These are phyloP conservation scores for Dendrobium nobile DNA, from an alignment of 106 monocot species.

Conservation along the genomic window DNA sequence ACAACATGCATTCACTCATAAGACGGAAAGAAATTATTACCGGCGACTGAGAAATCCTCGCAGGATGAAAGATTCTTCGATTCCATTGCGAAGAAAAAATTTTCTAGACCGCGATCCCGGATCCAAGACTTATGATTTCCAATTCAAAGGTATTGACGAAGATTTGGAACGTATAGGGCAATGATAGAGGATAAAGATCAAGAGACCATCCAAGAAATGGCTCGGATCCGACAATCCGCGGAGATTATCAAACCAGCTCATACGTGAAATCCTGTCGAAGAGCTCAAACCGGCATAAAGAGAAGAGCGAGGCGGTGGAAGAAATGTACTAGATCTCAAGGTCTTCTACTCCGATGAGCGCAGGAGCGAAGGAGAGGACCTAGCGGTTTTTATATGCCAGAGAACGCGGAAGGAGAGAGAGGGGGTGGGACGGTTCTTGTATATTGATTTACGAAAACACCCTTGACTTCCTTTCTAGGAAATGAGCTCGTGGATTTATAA, in stretches of 20 bases:
- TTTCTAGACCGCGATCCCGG: neutral
- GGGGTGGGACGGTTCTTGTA: neutral
- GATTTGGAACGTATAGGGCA: slow-evolving; percentile 74
- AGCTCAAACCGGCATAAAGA: slow-evolving; percentile 53
- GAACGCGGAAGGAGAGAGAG: neutral
- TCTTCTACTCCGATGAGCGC: neutral
- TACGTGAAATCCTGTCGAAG: slow-evolving; percentile 28
- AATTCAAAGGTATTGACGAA: slow-evolving; percentile 3
- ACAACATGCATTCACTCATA: no score
- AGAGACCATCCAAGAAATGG: slow-evolving; percentile 72
- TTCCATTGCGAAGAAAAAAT: slow-evolving; percentile 35
- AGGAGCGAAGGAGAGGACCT: neutral
- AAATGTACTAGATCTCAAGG: neutral
- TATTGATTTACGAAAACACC: neutral
- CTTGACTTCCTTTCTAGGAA: neutral
- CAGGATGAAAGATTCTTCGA: slow-evolving; percentile 26
- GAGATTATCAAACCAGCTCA: slow-evolving; percentile 95
- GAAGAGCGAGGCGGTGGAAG: neutral
- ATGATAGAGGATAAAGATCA: slow-evolving; percentile 78
- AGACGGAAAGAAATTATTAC: slow-evolving; percentile 5
- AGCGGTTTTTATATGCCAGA: neutral
- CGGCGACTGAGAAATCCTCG: slow-evolving; percentile 24
- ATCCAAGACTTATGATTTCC: slow-evolving; percentile 23
- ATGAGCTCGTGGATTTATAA: no score
- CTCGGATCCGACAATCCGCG: slow-evolving; percentile 64